Evolutionary conservation across 2,329 filamentous ascomycete genomes (phyloP), one percentile per base, ranked within the genome.

Genomic region (Alternaria panax): DNA sequence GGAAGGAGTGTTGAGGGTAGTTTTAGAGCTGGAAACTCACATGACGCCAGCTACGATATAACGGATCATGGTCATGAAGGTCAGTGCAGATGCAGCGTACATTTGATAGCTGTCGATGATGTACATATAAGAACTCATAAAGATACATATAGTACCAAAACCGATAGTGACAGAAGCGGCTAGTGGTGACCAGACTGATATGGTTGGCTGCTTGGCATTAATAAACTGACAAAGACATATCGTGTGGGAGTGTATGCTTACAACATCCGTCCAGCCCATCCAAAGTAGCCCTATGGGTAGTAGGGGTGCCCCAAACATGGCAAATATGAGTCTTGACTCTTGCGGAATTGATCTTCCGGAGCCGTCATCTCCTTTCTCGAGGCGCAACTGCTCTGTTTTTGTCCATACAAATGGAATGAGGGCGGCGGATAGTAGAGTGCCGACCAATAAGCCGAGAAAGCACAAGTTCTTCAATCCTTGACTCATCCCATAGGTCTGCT

Each of bases 51-150:
- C 75, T 9, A 74, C 77, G 7, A 80, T 56, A 45, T 81, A 81
- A 14, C 80, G 64, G 12, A 80, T 75, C 27, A 81, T 57, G 9
- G 79, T 78, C 8, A 79, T 69, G 12, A 71, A 76, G 0, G 80
- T 80, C 25, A 85, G 71, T 0, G 82, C 84, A 4, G 77, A 80
- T 1, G 83, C 85, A 0, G 84, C 80, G 61, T 85, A 85, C 7
- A 79, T 79, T 42, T 83, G 82, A 64, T 87, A 88, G 9, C 79
- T 79, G 64, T 87, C 85, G 57, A 87, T 87, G 52, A 88, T 83
- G 67, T 88, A 88, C 76, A 85, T 75, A 58, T 85, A 85, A 9
- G 75, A 79, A 50, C 75, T 78, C 62, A 85, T 80, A 68, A 84
- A 85, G 11, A 59, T 45, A n/a, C 56, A 59, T 2, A 59, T 45